Conservation (phyloP, 371 early-diverging fungal species). For the Mucor plumbeus region DNA sequence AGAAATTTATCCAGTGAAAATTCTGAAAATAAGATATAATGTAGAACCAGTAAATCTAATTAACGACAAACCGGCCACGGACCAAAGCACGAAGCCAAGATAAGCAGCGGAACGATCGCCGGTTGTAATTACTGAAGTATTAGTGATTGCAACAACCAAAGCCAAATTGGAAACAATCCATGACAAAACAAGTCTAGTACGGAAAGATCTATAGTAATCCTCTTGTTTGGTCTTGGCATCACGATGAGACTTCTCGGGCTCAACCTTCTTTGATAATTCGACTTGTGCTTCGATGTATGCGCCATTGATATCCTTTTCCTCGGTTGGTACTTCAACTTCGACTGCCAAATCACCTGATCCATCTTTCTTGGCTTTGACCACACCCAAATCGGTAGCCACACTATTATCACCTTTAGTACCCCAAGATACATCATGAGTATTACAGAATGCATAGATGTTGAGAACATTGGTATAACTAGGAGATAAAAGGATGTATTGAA, state of each 20-base stretch:
- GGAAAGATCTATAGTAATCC: slow-evolving; percentile 89
- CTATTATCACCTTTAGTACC: slow-evolving; percentile 53
- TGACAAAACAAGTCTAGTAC: slow-evolving; percentile 80
- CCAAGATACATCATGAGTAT: slow-evolving; percentile 83
- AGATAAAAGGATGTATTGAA: slow-evolving; percentile 75
- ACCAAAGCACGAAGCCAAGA: slow-evolving; percentile 88
- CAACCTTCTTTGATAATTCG: slow-evolving; percentile 55
- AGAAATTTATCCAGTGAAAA: slow-evolving; percentile 47
- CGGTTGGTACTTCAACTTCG: slow-evolving; percentile 75
- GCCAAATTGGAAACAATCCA: slow-evolving; percentile 88
- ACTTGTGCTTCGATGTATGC: slow-evolving; percentile 75
- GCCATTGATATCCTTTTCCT: slow-evolving; percentile 78
- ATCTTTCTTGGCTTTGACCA: slow-evolving; percentile 51
- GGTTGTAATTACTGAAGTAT: slow-evolving; percentile 40
- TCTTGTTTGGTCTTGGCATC: slow-evolving; percentile 86
- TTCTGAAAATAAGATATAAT: slow-evolving; percentile 71
- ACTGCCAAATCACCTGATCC: slow-evolving; percentile 42
- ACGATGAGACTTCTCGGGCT: slow-evolving; percentile 61
- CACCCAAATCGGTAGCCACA: slow-evolving; percentile 51
- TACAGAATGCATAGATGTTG: slow-evolving; percentile 90
- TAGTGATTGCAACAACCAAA: slow-evolving; percentile 67
- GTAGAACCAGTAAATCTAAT: slow-evolving; percentile 83
- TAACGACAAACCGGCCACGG: slow-evolving; percentile 77
- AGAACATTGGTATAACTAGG: slow-evolving; percentile 90
- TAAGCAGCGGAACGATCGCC: slow-evolving; percentile 52